These are phyloP conservation scores for Euclidium syriacum DNA, from an alignment of 345 rosid species.

Conservation along the genomic window DNA sequence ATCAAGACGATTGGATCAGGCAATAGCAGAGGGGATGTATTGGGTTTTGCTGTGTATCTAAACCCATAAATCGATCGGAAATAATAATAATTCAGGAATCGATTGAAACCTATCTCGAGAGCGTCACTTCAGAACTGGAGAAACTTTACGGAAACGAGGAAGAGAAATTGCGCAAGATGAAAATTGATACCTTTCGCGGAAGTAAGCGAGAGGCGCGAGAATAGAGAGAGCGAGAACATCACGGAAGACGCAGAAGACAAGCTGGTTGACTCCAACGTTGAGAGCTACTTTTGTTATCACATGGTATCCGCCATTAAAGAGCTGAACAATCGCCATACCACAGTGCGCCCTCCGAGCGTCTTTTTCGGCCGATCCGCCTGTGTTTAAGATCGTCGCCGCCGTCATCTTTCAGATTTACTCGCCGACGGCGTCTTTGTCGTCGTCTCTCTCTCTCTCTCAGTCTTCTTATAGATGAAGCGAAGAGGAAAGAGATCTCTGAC, in stretches of 20 bases:
- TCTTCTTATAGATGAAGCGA: background rate
- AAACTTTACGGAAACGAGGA: background rate
- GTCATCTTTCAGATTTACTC: conserved; percentile 29
- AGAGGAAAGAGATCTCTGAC: background rate
- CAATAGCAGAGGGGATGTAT: background rate
- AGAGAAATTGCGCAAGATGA: background rate
- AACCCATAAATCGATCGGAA: background rate
- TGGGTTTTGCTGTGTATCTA: background rate
- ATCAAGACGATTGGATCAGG: background rate
- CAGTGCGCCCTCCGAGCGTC: conserved; percentile 64
- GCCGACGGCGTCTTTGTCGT: too few relatives aligned
- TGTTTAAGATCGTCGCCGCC: conserved; percentile 29
- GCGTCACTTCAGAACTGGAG: background rate
- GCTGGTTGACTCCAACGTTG: conserved; percentile 89
- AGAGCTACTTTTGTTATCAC: conserved; percentile 96
- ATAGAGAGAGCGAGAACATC: conserved; percentile 87
- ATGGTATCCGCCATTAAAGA: conserved; percentile 86
- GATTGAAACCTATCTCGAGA: background rate
- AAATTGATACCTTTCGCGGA: conserved; percentile 67
- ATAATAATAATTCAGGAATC: background rate
- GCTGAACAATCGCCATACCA: conserved; percentile 87
- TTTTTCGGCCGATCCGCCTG: conserved; percentile 37
- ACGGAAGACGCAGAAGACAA: conserved; percentile 90
- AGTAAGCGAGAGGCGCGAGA: conserved; percentile 81
- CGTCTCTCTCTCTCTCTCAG: background rate